These are phyloP conservation scores for Parathielavia hyrcaniae DNA, from an alignment of 495 filamentous ascomycete genomes.

Conservation along the genomic window DNA sequence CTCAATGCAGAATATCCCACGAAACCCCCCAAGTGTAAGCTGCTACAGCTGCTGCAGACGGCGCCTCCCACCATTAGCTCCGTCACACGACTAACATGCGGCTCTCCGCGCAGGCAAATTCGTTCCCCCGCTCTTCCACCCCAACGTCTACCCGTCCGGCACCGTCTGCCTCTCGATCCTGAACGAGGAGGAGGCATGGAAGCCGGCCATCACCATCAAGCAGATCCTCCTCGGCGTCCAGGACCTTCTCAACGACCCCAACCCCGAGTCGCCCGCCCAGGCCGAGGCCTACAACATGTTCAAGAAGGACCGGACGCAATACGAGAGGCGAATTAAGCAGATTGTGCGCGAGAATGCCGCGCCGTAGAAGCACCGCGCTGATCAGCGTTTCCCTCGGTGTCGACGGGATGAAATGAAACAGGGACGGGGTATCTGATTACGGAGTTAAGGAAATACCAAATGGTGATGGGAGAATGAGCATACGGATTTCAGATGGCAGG, in stretches of 20 bases:
- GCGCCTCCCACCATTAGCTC: constrained; percentile 7
- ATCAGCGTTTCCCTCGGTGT: not conserved
- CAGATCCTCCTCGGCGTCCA: constrained; percentile 95
- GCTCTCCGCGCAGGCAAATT: constrained; percentile 72
- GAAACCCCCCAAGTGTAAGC: constrained; percentile 94
- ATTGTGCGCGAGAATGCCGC: constrained; percentile 84
- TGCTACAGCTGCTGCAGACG: not conserved
- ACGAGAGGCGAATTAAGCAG: constrained; percentile 78
- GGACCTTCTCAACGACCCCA: constrained; percentile 90
- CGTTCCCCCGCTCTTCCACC: constrained; percentile 90
- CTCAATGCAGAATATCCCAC: constrained; percentile 81
- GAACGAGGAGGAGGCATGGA: constrained; percentile 98
- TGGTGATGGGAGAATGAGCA: constrained; percentile 11
- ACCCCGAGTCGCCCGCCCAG: constrained; percentile 93
- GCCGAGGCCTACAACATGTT: constrained; percentile 96
- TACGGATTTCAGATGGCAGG: constrained; percentile 20
- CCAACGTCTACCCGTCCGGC: constrained; percentile 97
- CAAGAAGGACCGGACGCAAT: constrained; percentile 81
- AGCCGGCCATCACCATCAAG: constrained; percentile 95
- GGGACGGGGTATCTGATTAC: constrained; percentile 9
- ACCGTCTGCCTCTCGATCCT: constrained; percentile 96
- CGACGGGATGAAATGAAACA: not conserved
- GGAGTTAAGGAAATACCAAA: constrained; percentile 28
- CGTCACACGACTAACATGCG: constrained; percentile 25
- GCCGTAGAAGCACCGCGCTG: constrained; percentile 21